These are phyloP conservation scores for Trapa incisa DNA, from an alignment of 345 rosid species.

Conservation along the genomic window DNA sequence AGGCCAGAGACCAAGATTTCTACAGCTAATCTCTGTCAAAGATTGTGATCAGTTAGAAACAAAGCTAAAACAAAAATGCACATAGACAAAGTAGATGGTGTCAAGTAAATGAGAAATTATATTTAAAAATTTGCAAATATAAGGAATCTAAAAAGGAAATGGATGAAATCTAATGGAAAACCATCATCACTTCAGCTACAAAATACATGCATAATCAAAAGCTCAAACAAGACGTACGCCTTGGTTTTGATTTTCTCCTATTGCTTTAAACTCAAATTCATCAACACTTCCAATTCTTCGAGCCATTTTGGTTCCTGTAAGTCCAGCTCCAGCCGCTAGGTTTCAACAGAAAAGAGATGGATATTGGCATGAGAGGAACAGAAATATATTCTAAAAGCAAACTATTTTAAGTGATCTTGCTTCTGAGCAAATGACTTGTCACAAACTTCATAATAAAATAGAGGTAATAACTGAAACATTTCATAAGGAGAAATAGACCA, in stretches of 20 bases:
- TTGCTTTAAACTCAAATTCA: slow-evolving; percentile 79
- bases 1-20: slow-evolving; percentile 76
- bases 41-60: slow-evolving; percentile 9
- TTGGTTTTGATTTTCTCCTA: slow-evolving; percentile 77
- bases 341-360: slow-evolving; percentile 5
- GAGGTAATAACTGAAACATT: background rate
- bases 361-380: background rate
- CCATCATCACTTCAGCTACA: background rate
- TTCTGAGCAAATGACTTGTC: background rate
- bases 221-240: slow-evolving; percentile 32
- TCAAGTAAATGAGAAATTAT: background rate
- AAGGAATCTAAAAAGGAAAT: background rate
- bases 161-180: background rate
- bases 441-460: background rate
- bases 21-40: slow-evolving; percentile 74
- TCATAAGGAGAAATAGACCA: background rate
- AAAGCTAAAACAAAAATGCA: slow-evolving; percentile 6
- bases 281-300: slow-evolving; percentile 72
- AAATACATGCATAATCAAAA: background rate
- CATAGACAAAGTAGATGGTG: background rate
- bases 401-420: background rate
- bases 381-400: background rate
- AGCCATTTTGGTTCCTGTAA: slow-evolving; percentile 88
- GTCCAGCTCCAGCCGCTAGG: slow-evolving; percentile 99
- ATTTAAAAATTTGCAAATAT: background rate